phyloP scores from a whole-genome alignment of 257 asterid genomes.

The Nicotiana benthamiana region DNA sequence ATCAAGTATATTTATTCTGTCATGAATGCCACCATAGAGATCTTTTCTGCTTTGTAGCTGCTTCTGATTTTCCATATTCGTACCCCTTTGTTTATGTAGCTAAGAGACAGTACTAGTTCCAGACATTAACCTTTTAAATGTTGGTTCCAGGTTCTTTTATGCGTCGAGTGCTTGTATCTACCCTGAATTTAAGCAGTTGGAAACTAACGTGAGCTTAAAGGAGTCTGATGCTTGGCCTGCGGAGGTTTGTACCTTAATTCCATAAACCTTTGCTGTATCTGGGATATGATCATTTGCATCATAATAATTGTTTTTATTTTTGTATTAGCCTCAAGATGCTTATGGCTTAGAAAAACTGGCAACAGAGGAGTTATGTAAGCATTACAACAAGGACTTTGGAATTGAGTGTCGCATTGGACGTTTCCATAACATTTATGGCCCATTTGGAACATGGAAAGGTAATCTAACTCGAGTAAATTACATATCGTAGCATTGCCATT shows the following conservation, averaged over 20 bases:
- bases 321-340: constrained; percentile 83
- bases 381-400: constrained; percentile 88
- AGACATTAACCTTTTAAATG: background rate
- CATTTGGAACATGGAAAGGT: constrained; percentile 98
- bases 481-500: background rate
- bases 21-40: background rate
- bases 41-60: background rate
- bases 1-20: background rate
- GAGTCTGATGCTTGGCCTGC: constrained; percentile 98
- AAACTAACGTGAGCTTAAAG: constrained; percentile 88
- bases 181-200: constrained; percentile 91
- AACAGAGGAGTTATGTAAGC: constrained; percentile 80
- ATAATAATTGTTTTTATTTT: background rate
- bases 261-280: background rate
- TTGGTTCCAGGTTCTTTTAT: constrained; percentile 61
- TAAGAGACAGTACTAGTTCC: background rate
- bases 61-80: background rate
- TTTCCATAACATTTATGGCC: constrained; percentile 88
- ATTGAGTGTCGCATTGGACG: constrained; percentile 89
- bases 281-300: background rate
- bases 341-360: constrained; percentile 90
- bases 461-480: background rate
- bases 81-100: background rate
- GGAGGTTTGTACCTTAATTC: constrained; percentile 39
- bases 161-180: constrained; percentile 93